Conservation (phyloP, 164 flowering plant species). For the Nymphaea thermarum region DNA sequence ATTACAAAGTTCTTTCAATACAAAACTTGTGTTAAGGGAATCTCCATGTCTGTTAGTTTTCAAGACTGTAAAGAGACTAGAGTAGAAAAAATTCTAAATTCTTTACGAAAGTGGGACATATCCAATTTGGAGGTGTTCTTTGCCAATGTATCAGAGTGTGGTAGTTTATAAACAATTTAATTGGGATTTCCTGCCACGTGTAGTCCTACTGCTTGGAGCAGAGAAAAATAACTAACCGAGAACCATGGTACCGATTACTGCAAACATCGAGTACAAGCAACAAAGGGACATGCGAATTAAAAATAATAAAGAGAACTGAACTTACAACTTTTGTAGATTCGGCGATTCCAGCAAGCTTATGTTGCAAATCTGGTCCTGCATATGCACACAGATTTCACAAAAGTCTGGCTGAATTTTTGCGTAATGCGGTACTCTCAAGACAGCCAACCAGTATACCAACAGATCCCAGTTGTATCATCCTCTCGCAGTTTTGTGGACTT, state of each 20-base stretch:
- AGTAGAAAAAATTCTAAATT: too few relatives aligned
- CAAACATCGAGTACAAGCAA: too few relatives aligned
- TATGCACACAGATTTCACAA: constrained; percentile 58
- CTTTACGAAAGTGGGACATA: constrained; percentile 12
- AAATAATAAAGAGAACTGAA: not conserved
- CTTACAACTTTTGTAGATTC: constrained; percentile 68
- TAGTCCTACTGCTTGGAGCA: too few relatives aligned
- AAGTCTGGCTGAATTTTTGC: constrained; percentile 65
- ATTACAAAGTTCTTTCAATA: too few relatives aligned
- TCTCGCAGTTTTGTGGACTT: constrained; percentile 46
- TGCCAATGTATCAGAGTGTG: constrained; percentile 45
- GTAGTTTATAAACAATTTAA: constrained; percentile 21
- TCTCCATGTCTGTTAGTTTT: too few relatives aligned
- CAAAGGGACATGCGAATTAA: too few relatives aligned
- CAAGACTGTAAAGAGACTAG: constrained; percentile 26
- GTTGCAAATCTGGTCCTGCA: constrained; percentile 37
- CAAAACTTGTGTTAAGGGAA: too few relatives aligned
- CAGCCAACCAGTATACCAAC: constrained; percentile 38
- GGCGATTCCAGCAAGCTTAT: constrained; percentile 27
- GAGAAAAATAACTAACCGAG: too few relatives aligned
- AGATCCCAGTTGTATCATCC: constrained; percentile 36
- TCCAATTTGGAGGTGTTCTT: constrained; percentile 65
- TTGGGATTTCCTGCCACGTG: too few relatives aligned
- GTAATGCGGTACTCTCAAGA: constrained; percentile 43
- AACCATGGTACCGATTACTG: too few relatives aligned